These are phyloP conservation scores for Kickxella alabastrina DNA, from an alignment of 192 early-diverging fungal species.

Conservation along the genomic window DNA sequence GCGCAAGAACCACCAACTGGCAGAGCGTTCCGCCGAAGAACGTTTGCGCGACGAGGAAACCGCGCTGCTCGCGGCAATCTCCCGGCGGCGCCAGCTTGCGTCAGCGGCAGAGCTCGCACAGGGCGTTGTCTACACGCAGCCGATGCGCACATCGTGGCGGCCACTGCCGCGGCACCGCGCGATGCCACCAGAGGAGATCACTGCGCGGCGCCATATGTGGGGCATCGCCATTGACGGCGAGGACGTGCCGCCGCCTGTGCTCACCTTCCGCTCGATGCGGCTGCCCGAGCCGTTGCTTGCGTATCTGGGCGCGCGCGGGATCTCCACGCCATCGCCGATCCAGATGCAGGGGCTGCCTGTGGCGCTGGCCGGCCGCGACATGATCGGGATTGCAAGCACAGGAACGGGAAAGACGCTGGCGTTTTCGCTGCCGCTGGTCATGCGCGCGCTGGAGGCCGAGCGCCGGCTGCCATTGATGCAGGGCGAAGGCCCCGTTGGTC, in stretches of 20 bases:
- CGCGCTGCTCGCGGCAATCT: conserved; percentile 77
- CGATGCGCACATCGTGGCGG: conserved; percentile 82
- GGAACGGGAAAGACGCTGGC: conserved; percentile 94
- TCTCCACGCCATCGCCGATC: conserved; percentile 90
- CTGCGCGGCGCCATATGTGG: conserved; percentile 69
- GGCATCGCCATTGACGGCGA: conserved; percentile 91
- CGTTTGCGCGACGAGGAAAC: conserved; percentile 79
- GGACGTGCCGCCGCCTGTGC: conserved; percentile 78
- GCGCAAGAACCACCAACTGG: conserved; percentile 57
- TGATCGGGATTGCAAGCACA: conserved; percentile 99
- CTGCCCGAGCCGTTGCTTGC: conserved; percentile 74
- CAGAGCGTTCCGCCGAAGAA: conserved; percentile 73
- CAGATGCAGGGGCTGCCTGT: conserved; percentile 96
- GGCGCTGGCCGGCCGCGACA: conserved; percentile 84
- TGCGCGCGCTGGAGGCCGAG: conserved; percentile 94
- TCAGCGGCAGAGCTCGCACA: conserved; percentile 84
- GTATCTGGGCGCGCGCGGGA: conserved; percentile 76
- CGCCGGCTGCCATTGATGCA: conserved; percentile 68
- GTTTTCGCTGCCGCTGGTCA: conserved; percentile 89
- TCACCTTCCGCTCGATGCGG: conserved; percentile 81
- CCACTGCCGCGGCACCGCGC: conserved; percentile 71
- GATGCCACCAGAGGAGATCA: conserved; percentile 50
- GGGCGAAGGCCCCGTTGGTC: conserved; percentile 90
- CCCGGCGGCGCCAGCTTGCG: conserved; percentile 71
- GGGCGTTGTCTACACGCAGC: conserved; percentile 80